A percentile compares a stretch with the other conserved stretches of the same genome.
These are phyloP conservation scores for Diaporthe ampelina DNA, from an alignment of 2,329 filamentous ascomycete species.

Conservation along the genomic window DNA sequence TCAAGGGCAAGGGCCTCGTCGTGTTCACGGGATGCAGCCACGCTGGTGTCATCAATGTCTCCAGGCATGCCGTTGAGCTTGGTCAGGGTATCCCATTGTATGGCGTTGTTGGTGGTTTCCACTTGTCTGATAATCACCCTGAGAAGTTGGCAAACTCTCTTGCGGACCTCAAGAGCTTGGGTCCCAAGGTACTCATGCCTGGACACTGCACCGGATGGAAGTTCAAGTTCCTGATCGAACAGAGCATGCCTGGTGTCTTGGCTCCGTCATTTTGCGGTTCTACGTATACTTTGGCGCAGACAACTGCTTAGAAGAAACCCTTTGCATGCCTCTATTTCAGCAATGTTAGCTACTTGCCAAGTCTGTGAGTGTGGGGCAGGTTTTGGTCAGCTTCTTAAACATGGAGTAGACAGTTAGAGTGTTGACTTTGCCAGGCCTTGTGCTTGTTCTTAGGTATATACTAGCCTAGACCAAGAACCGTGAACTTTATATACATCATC, in stretches of 20 bases:
- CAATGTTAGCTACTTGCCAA: background rate
- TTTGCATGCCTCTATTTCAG: background rate
- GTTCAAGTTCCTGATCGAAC: conserved; percentile 66
- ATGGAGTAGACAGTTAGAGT: background rate
- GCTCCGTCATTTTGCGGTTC: conserved; percentile 66
- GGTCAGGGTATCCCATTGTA: conserved; percentile 57
- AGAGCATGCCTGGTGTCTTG: conserved; percentile 62
- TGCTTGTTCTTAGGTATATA: background rate
- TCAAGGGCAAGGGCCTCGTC: conserved; percentile 66
- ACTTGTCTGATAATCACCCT: conserved; percentile 62
- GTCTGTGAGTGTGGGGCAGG: background rate
- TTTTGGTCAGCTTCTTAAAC: background rate
- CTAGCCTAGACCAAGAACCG: background rate
- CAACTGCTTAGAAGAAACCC: fast-evolving
- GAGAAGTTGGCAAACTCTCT: conserved; percentile 60
- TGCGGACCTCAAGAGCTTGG: conserved; percentile 60
- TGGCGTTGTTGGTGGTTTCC: conserved; percentile 67
- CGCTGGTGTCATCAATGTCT: conserved; percentile 66
- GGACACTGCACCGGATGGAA: conserved; percentile 71
- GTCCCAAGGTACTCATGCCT: conserved; percentile 63
- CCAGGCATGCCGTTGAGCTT: conserved; percentile 59
- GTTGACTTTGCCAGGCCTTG: background rate
- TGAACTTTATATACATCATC: background rate
- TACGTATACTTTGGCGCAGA: conserved; percentile 47
- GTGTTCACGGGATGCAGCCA: conserved; percentile 70